phyloP scores from a whole-genome alignment of 805 yeast genomes.

The Saturnispora dispora region DNA sequence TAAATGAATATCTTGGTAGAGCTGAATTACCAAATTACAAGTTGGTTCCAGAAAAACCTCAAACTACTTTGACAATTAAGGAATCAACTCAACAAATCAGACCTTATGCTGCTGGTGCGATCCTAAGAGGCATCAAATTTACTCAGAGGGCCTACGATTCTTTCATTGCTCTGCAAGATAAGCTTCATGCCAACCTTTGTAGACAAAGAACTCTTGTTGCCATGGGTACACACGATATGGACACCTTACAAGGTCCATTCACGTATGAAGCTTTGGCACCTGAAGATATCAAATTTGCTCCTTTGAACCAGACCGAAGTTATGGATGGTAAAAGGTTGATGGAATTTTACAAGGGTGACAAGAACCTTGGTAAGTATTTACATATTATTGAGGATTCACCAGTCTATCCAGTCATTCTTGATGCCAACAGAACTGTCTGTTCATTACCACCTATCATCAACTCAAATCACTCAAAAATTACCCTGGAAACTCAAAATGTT shows the following conservation, averaged over 20 bases:
- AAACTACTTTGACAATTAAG: conserved; percentile 58
- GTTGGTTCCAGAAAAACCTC: conserved; percentile 53
- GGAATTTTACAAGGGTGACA: conserved; percentile 87
- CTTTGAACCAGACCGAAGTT: conserved; percentile 60
- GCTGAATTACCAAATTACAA: conserved; percentile 55
- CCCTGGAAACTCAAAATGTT: conserved; percentile 75
- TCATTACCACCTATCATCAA: conserved; percentile 97
- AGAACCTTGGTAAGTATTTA: conserved; percentile 79
- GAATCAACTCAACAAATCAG: conserved; percentile 66
- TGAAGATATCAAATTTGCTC: conserved; percentile 61
- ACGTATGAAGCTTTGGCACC: conserved; percentile 82
- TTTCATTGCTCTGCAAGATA: conserved; percentile 92
- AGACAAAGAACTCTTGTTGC: conserved; percentile 97
- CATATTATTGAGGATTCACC: conserved; percentile 84
- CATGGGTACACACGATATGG: conserved; percentile 95
- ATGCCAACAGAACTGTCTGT: conserved; percentile 64
- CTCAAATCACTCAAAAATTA: conserved; percentile 81
- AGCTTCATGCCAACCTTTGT: conserved; percentile 88
- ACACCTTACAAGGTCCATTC: conserved; percentile 70
- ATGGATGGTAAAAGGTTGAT: conserved; percentile 72
- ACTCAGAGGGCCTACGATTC: conserved; percentile 84
- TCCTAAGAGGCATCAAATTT: conserved; percentile 74
- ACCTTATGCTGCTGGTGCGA: conserved; percentile 94
- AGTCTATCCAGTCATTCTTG: conserved; percentile 84
- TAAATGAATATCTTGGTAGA: conserved; percentile 81